A percentile compares a stretch with the other conserved stretches of the same genome.
Evolutionary conservation across 345 rosid species (phyloP).

Genomic region (Arabis hirsuta): DNA sequence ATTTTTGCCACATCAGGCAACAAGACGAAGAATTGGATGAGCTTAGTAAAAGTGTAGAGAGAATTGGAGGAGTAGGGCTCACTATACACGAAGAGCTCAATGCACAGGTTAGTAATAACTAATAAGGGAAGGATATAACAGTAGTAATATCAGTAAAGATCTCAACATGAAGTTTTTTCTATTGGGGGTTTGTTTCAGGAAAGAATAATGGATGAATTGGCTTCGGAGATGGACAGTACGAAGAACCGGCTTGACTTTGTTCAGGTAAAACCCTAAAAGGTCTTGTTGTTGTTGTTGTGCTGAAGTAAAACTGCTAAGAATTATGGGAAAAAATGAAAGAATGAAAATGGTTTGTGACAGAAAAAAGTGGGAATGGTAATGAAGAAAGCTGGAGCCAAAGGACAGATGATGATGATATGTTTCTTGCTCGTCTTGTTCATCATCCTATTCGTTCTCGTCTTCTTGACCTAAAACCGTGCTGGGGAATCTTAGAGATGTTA

Average conservation of each 20-base stretch:
- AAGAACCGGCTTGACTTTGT: conserved; percentile 93
- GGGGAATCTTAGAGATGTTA: conserved; percentile 4
- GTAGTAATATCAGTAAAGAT: background rate
- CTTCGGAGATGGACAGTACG: conserved; percentile 88
- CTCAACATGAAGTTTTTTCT: conserved; percentile 22
- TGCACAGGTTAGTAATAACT: conserved; percentile 62
- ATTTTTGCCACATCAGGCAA: conserved; percentile 57
- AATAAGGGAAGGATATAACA: background rate
- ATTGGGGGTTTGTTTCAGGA: conserved; percentile 60
- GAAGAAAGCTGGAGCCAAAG: conserved; percentile 96
- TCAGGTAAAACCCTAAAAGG: conserved; percentile 56
- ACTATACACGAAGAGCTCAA: conserved; percentile 96
- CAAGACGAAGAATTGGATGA: conserved; percentile 98
- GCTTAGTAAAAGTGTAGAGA: conserved; percentile 87
- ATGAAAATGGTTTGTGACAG: conserved; percentile 51
- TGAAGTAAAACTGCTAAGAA: background rate
- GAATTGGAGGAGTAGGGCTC: conserved; percentile 94
- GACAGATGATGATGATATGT: conserved; percentile 91
- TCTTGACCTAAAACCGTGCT: conserved; percentile 53
- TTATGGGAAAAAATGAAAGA: conserved; percentile 4
- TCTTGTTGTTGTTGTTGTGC: background rate
- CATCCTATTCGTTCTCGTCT: conserved; percentile 85
- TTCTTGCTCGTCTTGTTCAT: conserved; percentile 81
- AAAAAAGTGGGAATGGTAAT: conserved; percentile 97
- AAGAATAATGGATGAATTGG: conserved; percentile 80